Evolutionary conservation across 805 yeast genomes (phyloP).

Genomic region (Monosporozyma servazzii): DNA sequence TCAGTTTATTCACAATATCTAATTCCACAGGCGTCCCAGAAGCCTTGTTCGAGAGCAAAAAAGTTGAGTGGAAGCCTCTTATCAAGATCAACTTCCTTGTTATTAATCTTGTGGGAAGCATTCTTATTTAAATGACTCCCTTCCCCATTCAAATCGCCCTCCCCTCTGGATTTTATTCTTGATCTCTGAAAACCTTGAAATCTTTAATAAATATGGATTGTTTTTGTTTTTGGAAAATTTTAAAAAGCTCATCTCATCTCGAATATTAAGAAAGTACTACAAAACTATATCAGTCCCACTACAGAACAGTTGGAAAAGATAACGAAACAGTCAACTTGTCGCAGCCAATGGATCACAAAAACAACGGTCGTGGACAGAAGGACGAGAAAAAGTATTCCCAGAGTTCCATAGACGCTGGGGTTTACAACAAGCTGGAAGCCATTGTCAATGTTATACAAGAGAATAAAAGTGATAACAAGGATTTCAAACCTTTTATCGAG

Average conservation of each 20-base stretch:
- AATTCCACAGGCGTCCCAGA: neutral
- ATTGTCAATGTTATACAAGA: constrained; percentile 15
- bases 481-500: constrained; percentile 21
- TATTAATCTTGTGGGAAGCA: neutral
- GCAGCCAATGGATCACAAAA: neutral
- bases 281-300: neutral
- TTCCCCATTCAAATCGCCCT: neutral
- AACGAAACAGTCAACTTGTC: too few species aligned
- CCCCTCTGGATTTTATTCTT: neutral
- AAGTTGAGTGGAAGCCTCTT: neutral
- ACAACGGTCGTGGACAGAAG: neutral
- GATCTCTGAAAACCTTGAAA: neutral
- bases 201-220: neutral
- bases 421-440: constrained; percentile 19
- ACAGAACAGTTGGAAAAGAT: neutral
- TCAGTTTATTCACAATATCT: neutral
- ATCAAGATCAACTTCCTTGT: neutral
- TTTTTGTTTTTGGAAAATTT: neutral
- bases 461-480: constrained; percentile 11
- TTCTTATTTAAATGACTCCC: neutral
- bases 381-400: constrained; percentile 11
- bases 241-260: constrained; percentile 1
- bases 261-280: neutral
- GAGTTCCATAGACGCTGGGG: constrained; percentile 20
- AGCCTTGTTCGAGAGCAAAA: neutral